Evolutionary conservation across 306 rosid species (phyloP).

Genomic region (Nissolia schottii): DNA sequence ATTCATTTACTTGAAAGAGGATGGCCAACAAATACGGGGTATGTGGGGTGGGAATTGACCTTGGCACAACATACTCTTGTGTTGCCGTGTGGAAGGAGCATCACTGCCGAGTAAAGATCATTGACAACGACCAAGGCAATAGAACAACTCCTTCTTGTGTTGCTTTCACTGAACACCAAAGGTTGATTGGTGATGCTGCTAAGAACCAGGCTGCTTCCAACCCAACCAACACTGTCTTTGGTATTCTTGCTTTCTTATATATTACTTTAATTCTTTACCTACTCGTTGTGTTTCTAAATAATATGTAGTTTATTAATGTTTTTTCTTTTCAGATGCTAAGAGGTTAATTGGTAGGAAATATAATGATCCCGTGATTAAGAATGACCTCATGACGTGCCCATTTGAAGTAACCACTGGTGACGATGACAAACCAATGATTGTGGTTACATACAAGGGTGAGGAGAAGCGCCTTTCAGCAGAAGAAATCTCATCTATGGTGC

Average conservation of each 20-base stretch:
- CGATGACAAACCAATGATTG: conserved; percentile 46
- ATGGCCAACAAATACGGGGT: neutral
- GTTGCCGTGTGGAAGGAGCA: conserved; percentile 15
- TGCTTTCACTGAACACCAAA: no score
- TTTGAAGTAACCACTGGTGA: conserved; percentile 35
- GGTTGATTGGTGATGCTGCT: no score
- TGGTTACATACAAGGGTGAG: conserved; percentile 33
- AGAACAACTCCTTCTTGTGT: no score
- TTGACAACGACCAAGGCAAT: conserved; percentile 24
- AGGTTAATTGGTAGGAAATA: no score
- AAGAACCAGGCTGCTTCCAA: conserved; percentile 47
- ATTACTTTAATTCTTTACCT: no score
- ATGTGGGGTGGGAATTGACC: neutral
- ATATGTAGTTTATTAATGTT: no score
- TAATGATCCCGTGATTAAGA: no score
- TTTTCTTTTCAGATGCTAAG: neutral
- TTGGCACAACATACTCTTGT: no score
- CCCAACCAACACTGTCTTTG: conserved; percentile 43
- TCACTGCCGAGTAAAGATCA: neutral
- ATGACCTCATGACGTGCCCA: conserved; percentile 40
- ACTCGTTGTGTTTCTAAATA: no score
- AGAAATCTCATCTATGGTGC: conserved; percentile 60
- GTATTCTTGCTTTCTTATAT: no score
- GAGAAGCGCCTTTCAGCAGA: conserved; percentile 37
- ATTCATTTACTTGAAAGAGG: neutral